Conservation (phyloP, 768 basidiomycete genomes). For the Rhizopogon salebrosus region DNA sequence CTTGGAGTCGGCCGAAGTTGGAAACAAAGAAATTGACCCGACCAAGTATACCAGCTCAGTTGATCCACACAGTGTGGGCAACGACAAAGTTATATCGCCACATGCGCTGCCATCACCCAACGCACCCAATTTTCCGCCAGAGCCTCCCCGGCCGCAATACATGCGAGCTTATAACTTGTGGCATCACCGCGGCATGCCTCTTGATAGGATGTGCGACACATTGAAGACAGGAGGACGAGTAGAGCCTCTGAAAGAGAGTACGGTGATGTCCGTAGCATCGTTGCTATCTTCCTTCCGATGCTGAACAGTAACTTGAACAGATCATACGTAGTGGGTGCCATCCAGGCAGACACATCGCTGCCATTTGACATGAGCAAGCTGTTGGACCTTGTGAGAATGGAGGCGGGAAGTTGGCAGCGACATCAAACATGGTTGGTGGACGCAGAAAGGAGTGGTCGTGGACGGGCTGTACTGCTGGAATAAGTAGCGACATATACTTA, state of each 20-base stretch:
- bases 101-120: background rate
- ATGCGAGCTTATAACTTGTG: constrained; percentile 43
- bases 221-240: constrained; percentile 26
- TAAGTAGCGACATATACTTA: too few relatives aligned
- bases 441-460: constrained; percentile 1
- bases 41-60: constrained; percentile 25
- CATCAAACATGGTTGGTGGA: constrained; percentile 34
- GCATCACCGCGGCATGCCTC: constrained; percentile 29
- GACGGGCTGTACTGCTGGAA: background rate
- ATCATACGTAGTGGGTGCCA: constrained; percentile 38
- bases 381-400: constrained; percentile 32
- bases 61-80: constrained; percentile 3
- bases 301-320: constrained; percentile 16
- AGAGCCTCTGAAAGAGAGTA: constrained; percentile 39
- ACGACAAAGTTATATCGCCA: background rate
- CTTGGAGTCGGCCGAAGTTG: constrained; percentile 23
- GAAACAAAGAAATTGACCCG: constrained; percentile 13
- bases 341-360: constrained; percentile 34
- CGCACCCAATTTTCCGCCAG: background rate
- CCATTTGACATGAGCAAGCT: constrained; percentile 31
- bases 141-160: constrained; percentile 31
- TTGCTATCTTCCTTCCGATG: background rate
- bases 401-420: constrained; percentile 36
- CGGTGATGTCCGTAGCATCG: constrained; percentile 37
- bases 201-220: constrained; percentile 34